phyloP scores from a whole-genome alignment of 164 flowering plant genomes.

The Vitis cinerea region DNA sequence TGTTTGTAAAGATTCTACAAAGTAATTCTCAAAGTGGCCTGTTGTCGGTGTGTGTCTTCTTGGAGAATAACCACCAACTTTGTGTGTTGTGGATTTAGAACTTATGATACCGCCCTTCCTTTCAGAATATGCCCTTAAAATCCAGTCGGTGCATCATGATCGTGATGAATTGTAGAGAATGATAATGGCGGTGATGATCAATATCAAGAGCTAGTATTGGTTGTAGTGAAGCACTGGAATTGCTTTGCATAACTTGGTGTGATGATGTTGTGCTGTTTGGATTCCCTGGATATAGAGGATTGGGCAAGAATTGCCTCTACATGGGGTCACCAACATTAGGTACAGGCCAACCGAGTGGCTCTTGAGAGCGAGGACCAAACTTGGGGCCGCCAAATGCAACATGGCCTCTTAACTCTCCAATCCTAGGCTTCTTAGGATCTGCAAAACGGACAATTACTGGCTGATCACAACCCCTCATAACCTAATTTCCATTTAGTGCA shows the following conservation, averaged over 20 bases:
- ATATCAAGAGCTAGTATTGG: slow-evolving; percentile 6
- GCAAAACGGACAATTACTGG: slow-evolving; percentile 71
- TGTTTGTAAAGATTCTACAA: too few relatives aligned
- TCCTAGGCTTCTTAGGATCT: slow-evolving; percentile 55
- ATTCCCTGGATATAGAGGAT: slow-evolving; percentile 11
- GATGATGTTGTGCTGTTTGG: background rate
- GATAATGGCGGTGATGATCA: too few relatives aligned
- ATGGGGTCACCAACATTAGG: slow-evolving; percentile 16
- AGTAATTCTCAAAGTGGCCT: too few relatives aligned
- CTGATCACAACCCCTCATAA: slow-evolving; percentile 75
- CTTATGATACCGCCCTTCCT: too few relatives aligned
- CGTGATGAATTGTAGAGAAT: too few relatives aligned
- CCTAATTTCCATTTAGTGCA: slow-evolving; percentile 68
- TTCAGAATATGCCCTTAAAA: too few relatives aligned
- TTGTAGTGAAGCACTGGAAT: slow-evolving; percentile 10
- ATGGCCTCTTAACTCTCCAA: slow-evolving; percentile 37
- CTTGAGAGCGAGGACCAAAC: slow-evolving; percentile 16
- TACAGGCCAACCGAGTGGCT: slow-evolving; percentile 12
- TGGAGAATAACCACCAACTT: too few relatives aligned
- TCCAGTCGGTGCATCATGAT: too few relatives aligned
- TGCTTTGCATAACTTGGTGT: background rate
- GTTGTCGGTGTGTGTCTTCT: too few relatives aligned
- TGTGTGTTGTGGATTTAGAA: too few relatives aligned
- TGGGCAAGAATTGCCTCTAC: slow-evolving; percentile 14
- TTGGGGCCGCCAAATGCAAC: slow-evolving; percentile 6